Evolutionary conservation across 129 eudicot species (phyloP).

Genomic region (Calendula officinalis): DNA sequence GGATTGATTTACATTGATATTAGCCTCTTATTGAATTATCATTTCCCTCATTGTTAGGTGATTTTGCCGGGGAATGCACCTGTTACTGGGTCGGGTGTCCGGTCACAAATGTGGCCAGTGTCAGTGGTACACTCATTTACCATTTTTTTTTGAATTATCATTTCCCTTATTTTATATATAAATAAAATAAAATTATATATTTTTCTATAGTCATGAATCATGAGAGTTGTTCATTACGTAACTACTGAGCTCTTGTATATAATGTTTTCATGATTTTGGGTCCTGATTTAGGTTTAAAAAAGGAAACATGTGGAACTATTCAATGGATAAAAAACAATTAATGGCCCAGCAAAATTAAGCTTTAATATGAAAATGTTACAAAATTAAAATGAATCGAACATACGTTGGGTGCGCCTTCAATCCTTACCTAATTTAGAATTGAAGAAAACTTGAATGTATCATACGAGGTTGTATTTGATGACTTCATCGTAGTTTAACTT

Average conservation of each 20-base stretch:
- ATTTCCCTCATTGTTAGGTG: no score
- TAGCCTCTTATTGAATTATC: no score
- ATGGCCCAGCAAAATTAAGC: neutral
- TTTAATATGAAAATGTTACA: neutral
- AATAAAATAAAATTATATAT: neutral
- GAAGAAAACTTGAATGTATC: conserved; percentile 2
- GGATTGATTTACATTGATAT: no score
- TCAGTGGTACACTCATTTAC: no score
- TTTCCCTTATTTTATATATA: neutral
- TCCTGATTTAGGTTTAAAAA: neutral
- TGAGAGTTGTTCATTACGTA: neutral
- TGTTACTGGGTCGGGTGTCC: no score
- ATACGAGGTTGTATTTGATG: conserved; percentile 3
- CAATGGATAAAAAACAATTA: neutral
- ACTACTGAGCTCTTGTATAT: neutral
- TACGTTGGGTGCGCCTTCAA: neutral
- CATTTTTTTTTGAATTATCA: neutral
- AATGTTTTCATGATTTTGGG: neutral
- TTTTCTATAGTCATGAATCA: neutral
- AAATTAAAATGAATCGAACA: neutral
- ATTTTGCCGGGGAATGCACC: no score
- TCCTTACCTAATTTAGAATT: neutral
- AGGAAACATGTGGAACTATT: neutral
- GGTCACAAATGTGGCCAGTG: no score
- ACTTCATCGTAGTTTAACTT: conserved; percentile 13